Percentiles rank a stretch among this genome's conserved stretches.
These are phyloP conservation scores for Arctium minus DNA, from an alignment of 129 eudicot species.

Conservation along the genomic window DNA sequence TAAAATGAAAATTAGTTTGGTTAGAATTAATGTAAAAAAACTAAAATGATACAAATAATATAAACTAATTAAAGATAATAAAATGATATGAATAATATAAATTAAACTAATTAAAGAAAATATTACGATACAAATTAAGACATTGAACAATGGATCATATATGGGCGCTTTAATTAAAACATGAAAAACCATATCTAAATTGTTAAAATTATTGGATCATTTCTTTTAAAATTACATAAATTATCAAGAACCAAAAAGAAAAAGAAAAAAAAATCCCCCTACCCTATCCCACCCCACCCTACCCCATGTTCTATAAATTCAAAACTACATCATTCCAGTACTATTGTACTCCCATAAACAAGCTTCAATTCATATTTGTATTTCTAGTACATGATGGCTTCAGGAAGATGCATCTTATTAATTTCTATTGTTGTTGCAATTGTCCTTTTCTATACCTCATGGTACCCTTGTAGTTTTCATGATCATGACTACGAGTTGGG, in stretches of 20 bases:
- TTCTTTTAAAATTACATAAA: background rate
- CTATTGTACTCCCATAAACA: background rate
- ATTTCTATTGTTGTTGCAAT: background rate
- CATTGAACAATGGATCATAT: too few species aligned
- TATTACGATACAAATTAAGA: too few species aligned
- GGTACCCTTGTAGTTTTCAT: slow-evolving; percentile 9
- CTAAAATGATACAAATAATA: too few species aligned
- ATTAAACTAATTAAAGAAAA: too few species aligned
- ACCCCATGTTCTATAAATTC: slow-evolving; percentile 18
- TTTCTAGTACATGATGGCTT: slow-evolving; percentile 7
- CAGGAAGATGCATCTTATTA: background rate
- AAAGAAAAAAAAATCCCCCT: background rate
- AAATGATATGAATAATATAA: too few species aligned
- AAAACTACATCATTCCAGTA: slow-evolving; percentile 20
- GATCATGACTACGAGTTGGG: slow-evolving; percentile 7
- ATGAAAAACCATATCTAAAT: background rate
- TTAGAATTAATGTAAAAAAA: too few species aligned
- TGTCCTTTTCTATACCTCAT: slow-evolving; percentile 19
- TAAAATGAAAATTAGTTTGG: too few species aligned
- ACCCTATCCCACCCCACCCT: background rate
- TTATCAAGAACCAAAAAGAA: background rate
- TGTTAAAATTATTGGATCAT: background rate
- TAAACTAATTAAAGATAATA: too few species aligned
- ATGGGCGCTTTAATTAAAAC: background rate
- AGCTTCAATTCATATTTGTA: background rate